Percentiles rank a stretch among this genome's conserved stretches.
These are phyloP conservation scores for Chytriomyces sp. DNA, from an alignment of 192 early-diverging fungal genomes.

Conservation along the genomic window DNA sequence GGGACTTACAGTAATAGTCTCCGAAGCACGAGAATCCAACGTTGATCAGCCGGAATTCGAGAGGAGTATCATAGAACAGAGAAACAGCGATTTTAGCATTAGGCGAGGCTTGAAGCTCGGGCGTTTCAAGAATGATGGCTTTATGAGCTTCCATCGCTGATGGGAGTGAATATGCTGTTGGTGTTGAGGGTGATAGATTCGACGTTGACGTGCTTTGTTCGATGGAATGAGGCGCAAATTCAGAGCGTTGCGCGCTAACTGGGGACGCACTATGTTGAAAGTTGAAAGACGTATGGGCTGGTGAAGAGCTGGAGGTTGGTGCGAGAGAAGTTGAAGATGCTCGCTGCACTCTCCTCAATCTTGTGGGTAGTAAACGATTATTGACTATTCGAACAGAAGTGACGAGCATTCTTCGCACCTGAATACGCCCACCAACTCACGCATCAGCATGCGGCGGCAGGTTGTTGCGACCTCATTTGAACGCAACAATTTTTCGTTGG, in stretches of 20 bases:
- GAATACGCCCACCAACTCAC: conserved; percentile 52
- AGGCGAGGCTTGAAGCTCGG: not conserved
- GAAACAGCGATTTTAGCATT: conserved; percentile 23
- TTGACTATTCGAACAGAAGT: conserved; percentile 41
- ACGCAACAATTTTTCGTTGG: not conserved
- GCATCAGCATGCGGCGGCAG: conserved; percentile 42
- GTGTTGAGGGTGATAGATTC: not conserved
- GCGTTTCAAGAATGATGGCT: not conserved
- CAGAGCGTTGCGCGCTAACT: not conserved
- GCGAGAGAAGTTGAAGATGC: not conserved
- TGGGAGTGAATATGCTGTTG: not conserved
- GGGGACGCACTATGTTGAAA: too few species aligned
- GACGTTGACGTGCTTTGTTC: not conserved
- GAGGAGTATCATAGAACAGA: conserved; percentile 34
- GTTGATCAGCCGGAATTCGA: conserved; percentile 56
- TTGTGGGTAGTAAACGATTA: conserved; percentile 11
- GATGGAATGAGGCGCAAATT: not conserved
- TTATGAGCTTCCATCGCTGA: not conserved
- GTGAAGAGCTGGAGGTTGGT: not conserved
- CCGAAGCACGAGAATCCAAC: conserved; percentile 46
- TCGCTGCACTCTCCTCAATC: conserved; percentile 17
- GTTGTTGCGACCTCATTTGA: conserved; percentile 26
- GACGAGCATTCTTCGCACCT: not conserved
- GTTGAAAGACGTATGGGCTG: not conserved
- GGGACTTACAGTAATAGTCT: conserved; percentile 43